Base-by-base conservation (phyloP, 108 stramenopile genomes). In the Fragilaria crotonensis region DNA sequence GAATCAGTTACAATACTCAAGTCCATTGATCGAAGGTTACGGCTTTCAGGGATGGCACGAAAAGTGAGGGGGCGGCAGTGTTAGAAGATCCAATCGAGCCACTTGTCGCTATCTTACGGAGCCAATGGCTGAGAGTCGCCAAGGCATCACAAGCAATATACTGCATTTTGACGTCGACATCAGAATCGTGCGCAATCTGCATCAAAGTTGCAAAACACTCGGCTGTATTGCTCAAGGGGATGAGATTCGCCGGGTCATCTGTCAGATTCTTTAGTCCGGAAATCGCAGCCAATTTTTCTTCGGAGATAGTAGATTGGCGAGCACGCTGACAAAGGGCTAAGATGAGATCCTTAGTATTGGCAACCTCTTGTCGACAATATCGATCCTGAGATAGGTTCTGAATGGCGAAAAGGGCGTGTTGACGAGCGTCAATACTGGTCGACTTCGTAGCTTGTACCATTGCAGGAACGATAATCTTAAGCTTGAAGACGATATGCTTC, bases 241-340 rank as follows among this genome's bases (percentile, higher is more conserved):
- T 84, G 7, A 91, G 77, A 67, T 91, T 88, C 25, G 84, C 84
- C 2, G 90, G 90, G 45, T 91, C 90, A 53, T 91, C 83, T 14
- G 82, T 74, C 9, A 91, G 62, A 55, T 86, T 86, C 58, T 91
- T 85, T 4, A 91, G 57, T 1, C 84, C 62, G 11, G 76, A 77
- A 28, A 88, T 59, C 1, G 86, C 90, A 5, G 86, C 70, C 52
- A 84, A 54, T 4, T 67, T 52, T 52, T 76, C 77, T 30, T 54
- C 71, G 23, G 62, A 57, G 33, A 66, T 72, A 5, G 57, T 67
- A 31, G 66, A 56, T 32, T 77, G 27, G 32, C 68, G 53, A 60
- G 33, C 53, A 57, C 75, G 53, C 5, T 72, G 57, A 18, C 77
- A 81, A 0, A 91, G 57, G 5, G 70, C 59, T 30, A 59, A 44